Percentiles rank a stretch among this genome's conserved stretches.
These are phyloP conservation scores for Clonostachys byssicola DNA, from an alignment of 2,329 filamentous ascomycete genomes.

Conservation along the genomic window DNA sequence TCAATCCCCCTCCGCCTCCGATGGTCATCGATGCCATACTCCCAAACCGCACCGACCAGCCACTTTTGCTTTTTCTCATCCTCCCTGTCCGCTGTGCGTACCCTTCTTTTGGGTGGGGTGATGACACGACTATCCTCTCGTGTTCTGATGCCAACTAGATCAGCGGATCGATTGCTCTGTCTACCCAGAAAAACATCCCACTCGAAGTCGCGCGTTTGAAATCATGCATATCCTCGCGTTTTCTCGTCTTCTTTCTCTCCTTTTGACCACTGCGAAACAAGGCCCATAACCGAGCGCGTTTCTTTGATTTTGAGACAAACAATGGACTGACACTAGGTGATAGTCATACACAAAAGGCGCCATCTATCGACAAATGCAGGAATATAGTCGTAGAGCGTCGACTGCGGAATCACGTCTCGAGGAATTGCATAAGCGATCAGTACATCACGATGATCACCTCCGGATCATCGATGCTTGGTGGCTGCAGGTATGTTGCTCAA, in stretches of 20 bases:
- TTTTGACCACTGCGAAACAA: no score
- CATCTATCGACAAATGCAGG: slow-evolving; percentile 94
- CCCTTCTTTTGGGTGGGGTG: no score
- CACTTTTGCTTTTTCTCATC: no score
- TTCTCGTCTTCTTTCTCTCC: no score
- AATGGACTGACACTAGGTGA: not conserved
- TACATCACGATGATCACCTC: slow-evolving; percentile 88
- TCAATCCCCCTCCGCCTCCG: not conserved
- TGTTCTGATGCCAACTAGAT: no score
- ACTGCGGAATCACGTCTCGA: slow-evolving; percentile 77
- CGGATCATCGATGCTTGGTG: slow-evolving; percentile 92
- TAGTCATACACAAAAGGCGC: slow-evolving; percentile 70
- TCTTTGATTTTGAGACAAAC: no score
- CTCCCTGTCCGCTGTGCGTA: no score
- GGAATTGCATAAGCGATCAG: slow-evolving; percentile 72
- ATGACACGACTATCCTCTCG: no score
- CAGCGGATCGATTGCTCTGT: no score
- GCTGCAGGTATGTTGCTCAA: slow-evolving; percentile 68
- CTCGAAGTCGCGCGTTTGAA: not conserved
- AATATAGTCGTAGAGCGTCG: slow-evolving; percentile 88
- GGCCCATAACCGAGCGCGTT: no score
- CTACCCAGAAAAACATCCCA: not conserved
- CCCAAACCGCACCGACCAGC: no score
- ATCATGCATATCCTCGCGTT: not conserved
- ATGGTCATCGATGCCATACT: not conserved